These are phyloP conservation scores for Dactylorhiza incarnata DNA, from an alignment of 106 monocot species.

Conservation along the genomic window DNA sequence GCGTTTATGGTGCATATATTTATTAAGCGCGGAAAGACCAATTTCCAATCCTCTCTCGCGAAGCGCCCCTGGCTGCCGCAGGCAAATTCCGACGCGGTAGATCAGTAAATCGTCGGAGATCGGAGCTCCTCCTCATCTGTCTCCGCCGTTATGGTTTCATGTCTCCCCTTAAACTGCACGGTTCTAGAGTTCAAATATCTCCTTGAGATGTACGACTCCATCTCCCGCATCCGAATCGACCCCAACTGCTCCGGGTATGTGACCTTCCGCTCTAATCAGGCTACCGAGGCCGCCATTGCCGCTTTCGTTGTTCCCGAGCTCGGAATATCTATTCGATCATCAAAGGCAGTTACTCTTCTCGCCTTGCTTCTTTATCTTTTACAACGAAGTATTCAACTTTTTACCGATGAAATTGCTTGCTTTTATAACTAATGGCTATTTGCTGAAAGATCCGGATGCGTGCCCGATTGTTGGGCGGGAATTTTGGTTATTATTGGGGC, in stretches of 20 bases:
- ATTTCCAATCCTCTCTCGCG: neutral
- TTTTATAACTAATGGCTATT: too few species aligned
- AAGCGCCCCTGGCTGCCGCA: neutral
- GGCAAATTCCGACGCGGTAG: neutral
- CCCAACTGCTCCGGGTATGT: conserved; percentile 40
- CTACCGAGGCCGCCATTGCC: conserved; percentile 51
- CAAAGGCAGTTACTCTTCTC: conserved; percentile 25
- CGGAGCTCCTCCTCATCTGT: conserved; percentile 23
- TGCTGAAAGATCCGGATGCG: too few species aligned
- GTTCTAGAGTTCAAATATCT: conserved; percentile 83
- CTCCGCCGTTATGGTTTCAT: conserved; percentile 48
- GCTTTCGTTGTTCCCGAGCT: conserved; percentile 41
- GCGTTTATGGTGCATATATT: neutral
- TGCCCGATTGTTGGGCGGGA: too few species aligned
- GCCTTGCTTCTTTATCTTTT: neutral
- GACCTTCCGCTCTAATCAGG: conserved; percentile 48
- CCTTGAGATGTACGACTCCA: conserved; percentile 65
- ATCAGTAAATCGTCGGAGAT: neutral
- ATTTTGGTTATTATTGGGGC: too few species aligned
- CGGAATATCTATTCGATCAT: conserved; percentile 48
- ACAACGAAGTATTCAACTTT: neutral
- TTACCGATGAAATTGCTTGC: too few species aligned
- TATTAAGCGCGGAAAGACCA: neutral
- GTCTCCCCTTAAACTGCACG: conserved; percentile 53
- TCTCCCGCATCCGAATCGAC: conserved; percentile 67